Percentiles rank a stretch among this genome's conserved stretches.
These are phyloP conservation scores for Lippia alba DNA, from an alignment of 305 asterid genomes.

Conservation along the genomic window DNA sequence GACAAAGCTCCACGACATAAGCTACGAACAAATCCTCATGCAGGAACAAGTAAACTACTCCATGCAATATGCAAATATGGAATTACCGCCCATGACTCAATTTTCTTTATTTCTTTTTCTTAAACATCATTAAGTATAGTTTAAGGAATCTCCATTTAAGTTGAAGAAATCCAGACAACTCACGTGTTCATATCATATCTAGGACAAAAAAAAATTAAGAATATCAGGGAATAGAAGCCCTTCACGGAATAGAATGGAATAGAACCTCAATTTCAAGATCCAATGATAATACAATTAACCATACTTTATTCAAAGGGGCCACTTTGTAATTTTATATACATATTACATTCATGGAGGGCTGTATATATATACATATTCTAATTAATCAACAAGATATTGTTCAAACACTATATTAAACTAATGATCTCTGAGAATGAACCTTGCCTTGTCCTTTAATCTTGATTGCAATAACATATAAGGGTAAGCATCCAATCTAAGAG, in stretches of 20 bases:
- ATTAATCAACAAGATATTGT: slow-evolving; percentile 38
- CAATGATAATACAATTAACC: slow-evolving; percentile 32
- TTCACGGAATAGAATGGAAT: slow-evolving; percentile 44
- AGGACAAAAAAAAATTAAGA: slow-evolving; percentile 27
- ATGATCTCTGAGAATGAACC: slow-evolving; percentile 35
- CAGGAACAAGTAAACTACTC: background rate
- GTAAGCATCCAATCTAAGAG: slow-evolving; percentile 44
- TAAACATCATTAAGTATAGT: slow-evolving; percentile 37
- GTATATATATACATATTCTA: no score
- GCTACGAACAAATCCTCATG: slow-evolving; percentile 3
- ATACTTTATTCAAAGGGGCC: slow-evolving; percentile 29
- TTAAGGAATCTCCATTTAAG: slow-evolving; percentile 52
- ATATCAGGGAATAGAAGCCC: background rate
- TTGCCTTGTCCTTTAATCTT: slow-evolving; percentile 49
- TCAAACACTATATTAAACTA: slow-evolving; percentile 38
- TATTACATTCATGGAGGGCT: slow-evolving; percentile 26
- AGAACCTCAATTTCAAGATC: slow-evolving; percentile 46
- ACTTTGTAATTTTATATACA: slow-evolving; percentile 22
- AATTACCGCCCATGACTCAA: slow-evolving; percentile 32
- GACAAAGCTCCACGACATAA: slow-evolving; percentile 21
- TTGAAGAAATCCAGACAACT: no score
- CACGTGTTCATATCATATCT: slow-evolving; percentile 48
- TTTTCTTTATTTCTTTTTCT: background rate
- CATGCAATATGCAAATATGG: no score
- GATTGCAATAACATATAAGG: slow-evolving; percentile 41